Evolutionary conservation across 257 asterid genomes (phyloP).

Genomic region (Gentiana macrophylla): DNA sequence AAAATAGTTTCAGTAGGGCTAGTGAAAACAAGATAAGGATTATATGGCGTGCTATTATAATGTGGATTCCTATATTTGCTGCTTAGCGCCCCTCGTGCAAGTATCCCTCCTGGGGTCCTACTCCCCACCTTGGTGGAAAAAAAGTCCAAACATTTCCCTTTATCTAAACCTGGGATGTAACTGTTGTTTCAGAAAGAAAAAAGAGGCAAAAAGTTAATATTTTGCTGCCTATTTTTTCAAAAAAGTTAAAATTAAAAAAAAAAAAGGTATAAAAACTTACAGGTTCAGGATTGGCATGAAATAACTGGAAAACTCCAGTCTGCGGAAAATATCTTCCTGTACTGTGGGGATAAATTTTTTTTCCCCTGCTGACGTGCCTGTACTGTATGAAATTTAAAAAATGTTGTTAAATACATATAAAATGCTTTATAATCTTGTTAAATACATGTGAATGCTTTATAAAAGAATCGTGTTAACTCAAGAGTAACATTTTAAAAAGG

Average conservation of each 20-base stretch:
- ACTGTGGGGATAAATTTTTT: slow-evolving; percentile 68
- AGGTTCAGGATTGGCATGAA: slow-evolving; percentile 61
- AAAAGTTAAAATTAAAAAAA: too few species aligned
- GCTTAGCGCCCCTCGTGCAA: slow-evolving; percentile 18
- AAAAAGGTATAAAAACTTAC: slow-evolving; percentile 22
- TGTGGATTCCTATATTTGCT: slow-evolving; percentile 57
- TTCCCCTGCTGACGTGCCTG: slow-evolving; percentile 72
- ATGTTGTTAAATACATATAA: too few species aligned
- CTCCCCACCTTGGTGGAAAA: too few species aligned
- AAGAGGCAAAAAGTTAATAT: too few species aligned
- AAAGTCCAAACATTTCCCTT: too few species aligned
- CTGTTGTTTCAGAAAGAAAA: slow-evolving; percentile 5
- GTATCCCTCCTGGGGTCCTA: too few species aligned
- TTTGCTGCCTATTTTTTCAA: too few species aligned
- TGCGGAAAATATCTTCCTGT: slow-evolving; percentile 42
- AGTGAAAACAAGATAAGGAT: slow-evolving; percentile 48
- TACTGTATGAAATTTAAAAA: slow-evolving; percentile 14
- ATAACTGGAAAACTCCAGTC: slow-evolving; percentile 45
- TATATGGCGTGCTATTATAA: slow-evolving; percentile 44
- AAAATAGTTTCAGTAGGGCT: slow-evolving; percentile 29
- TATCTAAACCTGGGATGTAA: too few species aligned
- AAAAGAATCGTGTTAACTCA: too few species aligned
- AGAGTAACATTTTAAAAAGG: too few species aligned
- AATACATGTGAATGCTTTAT: too few species aligned
- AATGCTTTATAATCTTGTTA: too few species aligned